Evolutionary conservation across 106 monocot genomes (phyloP).

Genomic region (Narthecium ossifragum): DNA sequence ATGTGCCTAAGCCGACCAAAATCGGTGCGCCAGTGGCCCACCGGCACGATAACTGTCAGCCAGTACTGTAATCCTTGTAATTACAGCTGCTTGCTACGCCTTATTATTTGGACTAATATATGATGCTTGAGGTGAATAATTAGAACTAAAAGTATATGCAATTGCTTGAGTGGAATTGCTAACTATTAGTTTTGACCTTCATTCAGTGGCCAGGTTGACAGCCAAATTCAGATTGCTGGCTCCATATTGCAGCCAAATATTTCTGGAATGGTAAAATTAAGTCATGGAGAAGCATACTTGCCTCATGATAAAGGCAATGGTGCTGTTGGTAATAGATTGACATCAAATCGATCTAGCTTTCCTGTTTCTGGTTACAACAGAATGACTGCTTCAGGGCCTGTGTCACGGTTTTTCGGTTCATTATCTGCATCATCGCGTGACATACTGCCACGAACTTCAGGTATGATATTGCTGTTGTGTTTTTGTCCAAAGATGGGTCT

Average conservation of each 20-base stretch:
- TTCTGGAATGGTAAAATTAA: conserved; percentile 86
- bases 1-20: too few relatives aligned
- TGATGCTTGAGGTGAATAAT: too few relatives aligned
- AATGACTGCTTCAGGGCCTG: conserved; percentile 44
- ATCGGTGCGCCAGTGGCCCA: too few relatives aligned
- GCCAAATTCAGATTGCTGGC: conserved; percentile 81
- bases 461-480: conserved; percentile 20
- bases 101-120: too few relatives aligned
- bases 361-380: conserved; percentile 45
- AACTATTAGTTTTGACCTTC: background rate
- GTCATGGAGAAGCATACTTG: conserved; percentile 99
- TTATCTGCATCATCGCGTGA: conserved; percentile 40
- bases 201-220: conserved; percentile 94
- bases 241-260: conserved; percentile 94
- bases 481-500: too few relatives aligned
- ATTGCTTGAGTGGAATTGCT: too few relatives aligned
- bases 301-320: conserved; percentile 98
- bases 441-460: conserved; percentile 39
- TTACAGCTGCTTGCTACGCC: too few relatives aligned
- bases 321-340: conserved; percentile 46
- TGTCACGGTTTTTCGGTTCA: conserved; percentile 75
- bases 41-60: too few relatives aligned
- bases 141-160: too few relatives aligned
- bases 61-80: too few relatives aligned
- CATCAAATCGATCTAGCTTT: conserved; percentile 50